A percentile compares a stretch with the other conserved stretches of the same genome.
These are phyloP conservation scores for Leucosporidium creatinivorum DNA, from an alignment of 768 basidiomycete species.

Conservation along the genomic window DNA sequence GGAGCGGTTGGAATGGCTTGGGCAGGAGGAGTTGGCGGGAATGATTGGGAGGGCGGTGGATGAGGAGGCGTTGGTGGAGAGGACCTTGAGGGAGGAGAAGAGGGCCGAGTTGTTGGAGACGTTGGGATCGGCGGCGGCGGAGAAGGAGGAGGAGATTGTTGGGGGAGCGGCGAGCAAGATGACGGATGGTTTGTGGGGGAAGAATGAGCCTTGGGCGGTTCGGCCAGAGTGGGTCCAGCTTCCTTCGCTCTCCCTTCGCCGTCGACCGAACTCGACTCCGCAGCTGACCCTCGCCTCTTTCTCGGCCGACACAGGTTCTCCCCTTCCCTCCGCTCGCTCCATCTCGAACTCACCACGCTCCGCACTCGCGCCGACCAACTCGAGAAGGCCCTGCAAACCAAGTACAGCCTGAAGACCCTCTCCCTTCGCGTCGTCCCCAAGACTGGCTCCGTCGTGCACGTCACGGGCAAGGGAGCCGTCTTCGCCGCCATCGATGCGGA, in stretches of 20 bases:
- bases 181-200: conserved; percentile 32
- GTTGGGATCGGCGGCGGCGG: conserved; percentile 15
- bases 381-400: background rate
- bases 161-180: background rate
- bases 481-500: background rate
- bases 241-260: background rate
- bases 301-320: conserved; percentile 16
- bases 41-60: conserved; percentile 47
- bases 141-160: conserved; percentile 23
- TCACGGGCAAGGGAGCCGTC: background rate
- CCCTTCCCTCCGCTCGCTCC: background rate
- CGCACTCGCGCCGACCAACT: conserved; percentile 4
- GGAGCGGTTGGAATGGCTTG: conserved; percentile 46
- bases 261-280: too few species aligned
- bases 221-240: conserved; percentile 1
- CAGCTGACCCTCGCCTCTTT: background rate
- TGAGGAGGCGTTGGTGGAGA: conserved; percentile 45
- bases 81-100: conserved; percentile 34
- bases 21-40: conserved; percentile 51
- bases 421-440: conserved; percentile 2
- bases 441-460: conserved; percentile 8
- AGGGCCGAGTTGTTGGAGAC: conserved; percentile 9
- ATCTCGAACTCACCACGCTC: background rate
- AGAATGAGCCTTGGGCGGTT: conserved; percentile 19
- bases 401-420: conserved; percentile 6